Conservation (phyloP, 768 basidiomycete genomes). For the Cystobasidium tubakii region DNA sequence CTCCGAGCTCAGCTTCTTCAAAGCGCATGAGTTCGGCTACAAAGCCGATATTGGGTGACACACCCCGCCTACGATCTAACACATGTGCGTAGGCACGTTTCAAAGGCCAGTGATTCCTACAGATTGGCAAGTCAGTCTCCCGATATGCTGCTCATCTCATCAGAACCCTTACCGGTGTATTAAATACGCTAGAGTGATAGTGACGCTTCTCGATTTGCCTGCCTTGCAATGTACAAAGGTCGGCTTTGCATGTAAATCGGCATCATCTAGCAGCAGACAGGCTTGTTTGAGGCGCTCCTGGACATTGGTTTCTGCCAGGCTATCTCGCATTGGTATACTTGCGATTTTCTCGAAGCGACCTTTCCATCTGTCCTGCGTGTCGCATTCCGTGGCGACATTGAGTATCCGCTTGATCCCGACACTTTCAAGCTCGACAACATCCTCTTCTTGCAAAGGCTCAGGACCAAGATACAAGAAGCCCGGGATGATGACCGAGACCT, state of each 20-base stretch:
- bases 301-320: conserved; percentile 87
- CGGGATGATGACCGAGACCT: conserved; percentile 84
- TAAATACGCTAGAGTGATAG: conserved; percentile 92
- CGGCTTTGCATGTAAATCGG: conserved; percentile 75
- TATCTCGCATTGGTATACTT: conserved; percentile 88
- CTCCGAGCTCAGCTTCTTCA: conserved; percentile 60
- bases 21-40: conserved; percentile 95
- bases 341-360: conserved; percentile 66
- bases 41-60: conserved; percentile 91
- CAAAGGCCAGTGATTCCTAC: conserved; percentile 85
- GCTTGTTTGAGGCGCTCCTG: conserved; percentile 72
- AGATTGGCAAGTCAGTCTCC: background rate
- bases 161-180: conserved; percentile 60
- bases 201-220: conserved; percentile 90
- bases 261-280: conserved; percentile 61
- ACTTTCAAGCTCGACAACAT: conserved; percentile 66
- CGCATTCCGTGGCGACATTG: conserved; percentile 63
- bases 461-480: conserved; percentile 86
- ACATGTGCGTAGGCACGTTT: conserved; percentile 87
- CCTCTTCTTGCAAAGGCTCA: conserved; percentile 67
- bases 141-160: background rate
- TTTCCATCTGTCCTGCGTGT: conserved; percentile 49
- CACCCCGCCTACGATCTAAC: conserved; percentile 82
- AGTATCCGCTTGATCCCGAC: conserved; percentile 80
- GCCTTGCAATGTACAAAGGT: conserved; percentile 96